These are phyloP conservation scores for Aspergillus sp. DNA, from an alignment of 2,329 filamentous ascomycete genomes.

Conservation along the genomic window DNA sequence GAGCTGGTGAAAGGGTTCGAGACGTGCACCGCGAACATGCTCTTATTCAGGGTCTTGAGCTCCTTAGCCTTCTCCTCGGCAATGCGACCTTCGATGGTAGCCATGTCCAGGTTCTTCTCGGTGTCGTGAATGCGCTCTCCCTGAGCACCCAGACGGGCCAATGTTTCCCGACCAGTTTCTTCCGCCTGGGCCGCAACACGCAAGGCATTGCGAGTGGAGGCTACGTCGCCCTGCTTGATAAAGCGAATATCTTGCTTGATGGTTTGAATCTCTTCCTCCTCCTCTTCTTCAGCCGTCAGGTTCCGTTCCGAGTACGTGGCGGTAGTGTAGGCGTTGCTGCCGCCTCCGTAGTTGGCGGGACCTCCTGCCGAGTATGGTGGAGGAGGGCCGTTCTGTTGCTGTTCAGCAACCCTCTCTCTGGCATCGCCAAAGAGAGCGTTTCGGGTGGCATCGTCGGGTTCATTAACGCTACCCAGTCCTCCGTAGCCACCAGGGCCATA, in stretches of 20 bases:
- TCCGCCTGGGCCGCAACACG: slow-evolving; percentile 67
- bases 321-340: slow-evolving; percentile 36
- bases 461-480: slow-evolving; percentile 53
- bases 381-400: slow-evolving; percentile 31
- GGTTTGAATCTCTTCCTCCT: slow-evolving; percentile 69
- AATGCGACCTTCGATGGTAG: slow-evolving; percentile 70
- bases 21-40: slow-evolving; percentile 86
- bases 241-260: slow-evolving; percentile 73
- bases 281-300: slow-evolving; percentile 77
- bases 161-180: slow-evolving; percentile 68
- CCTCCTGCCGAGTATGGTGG: slow-evolving; percentile 26
- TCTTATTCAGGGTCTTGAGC: slow-evolving; percentile 79
- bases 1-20: slow-evolving; percentile 74
- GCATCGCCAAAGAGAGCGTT: slow-evolving; percentile 61
- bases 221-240: slow-evolving; percentile 74
- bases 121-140: slow-evolving; percentile 79
- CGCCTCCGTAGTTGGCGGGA: slow-evolving; percentile 29
- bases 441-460: slow-evolving; percentile 54
- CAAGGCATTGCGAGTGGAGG: slow-evolving; percentile 68
- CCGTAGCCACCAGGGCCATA: slow-evolving; percentile 55
- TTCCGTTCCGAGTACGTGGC: slow-evolving; percentile 66
- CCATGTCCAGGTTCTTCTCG: slow-evolving; percentile 78
- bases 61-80: slow-evolving; percentile 80
- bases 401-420: slow-evolving; percentile 48
- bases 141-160: slow-evolving; percentile 73